Conservation (phyloP, 1,284 basidiomycete genomes). For the Porogramme epimiltina region DNA sequence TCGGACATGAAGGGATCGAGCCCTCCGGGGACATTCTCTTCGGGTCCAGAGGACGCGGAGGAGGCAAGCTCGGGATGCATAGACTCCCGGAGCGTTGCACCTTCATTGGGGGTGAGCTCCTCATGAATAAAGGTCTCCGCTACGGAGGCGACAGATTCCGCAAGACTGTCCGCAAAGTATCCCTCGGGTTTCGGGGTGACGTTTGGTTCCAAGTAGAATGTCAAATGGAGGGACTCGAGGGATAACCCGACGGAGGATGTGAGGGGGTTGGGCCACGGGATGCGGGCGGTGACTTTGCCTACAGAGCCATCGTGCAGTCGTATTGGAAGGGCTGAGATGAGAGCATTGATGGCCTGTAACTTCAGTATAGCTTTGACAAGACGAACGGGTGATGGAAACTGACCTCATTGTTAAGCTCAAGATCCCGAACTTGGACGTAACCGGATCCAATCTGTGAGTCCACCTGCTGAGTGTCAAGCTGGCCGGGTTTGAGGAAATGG, state of each 20-base stretch:
- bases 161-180: conserved; percentile 48
- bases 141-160: conserved; percentile 77
- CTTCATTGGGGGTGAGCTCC: conserved; percentile 75
- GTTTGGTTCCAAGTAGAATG: conserved; percentile 51
- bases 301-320: conserved; percentile 72
- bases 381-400: conserved; percentile 32
- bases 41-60: conserved; percentile 16
- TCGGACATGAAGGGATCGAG: conserved; percentile 55
- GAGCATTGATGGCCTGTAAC: conserved; percentile 75
- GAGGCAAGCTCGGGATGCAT: conserved; percentile 47
- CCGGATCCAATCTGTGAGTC: conserved; percentile 92
- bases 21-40: conserved; percentile 60
- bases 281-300: conserved; percentile 70
- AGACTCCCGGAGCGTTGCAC: conserved; percentile 71
- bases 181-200: conserved; percentile 15
- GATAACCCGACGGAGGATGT: conserved; percentile 72
- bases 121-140: conserved; percentile 86
- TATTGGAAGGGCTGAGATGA: conserved; percentile 72
- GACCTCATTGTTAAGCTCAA: conserved; percentile 80
- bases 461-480: conserved; percentile 85
- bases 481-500: conserved; percentile 84
- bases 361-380: conserved; percentile 8
- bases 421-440: conserved; percentile 81
- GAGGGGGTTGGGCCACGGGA: conserved; percentile 78
- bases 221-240: conserved; percentile 61